These are phyloP conservation scores for Pleurotus ostreatus DNA, from an alignment of 768 basidiomycete genomes.

Conservation along the genomic window DNA sequence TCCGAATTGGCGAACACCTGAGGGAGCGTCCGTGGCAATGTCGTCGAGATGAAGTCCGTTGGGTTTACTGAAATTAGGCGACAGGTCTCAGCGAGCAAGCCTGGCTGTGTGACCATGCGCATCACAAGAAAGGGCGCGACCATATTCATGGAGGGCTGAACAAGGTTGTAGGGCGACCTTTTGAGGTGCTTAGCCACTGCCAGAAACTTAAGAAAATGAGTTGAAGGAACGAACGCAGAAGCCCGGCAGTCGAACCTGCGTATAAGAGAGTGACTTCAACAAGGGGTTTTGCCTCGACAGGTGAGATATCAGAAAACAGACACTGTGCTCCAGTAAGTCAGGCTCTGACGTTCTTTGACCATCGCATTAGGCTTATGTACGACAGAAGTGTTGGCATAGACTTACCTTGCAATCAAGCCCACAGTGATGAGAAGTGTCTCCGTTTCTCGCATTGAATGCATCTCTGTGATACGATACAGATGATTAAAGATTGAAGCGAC, in stretches of 20 bases:
- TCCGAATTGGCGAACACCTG: constrained; percentile 63
- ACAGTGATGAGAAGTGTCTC: constrained; percentile 65
- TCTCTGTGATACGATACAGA: constrained; percentile 46
- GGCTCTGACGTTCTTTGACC: constrained; percentile 37
- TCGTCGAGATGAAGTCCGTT: constrained; percentile 59
- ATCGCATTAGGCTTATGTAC: not conserved
- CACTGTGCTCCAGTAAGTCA: constrained; percentile 52
- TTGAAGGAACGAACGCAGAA: constrained; percentile 3
- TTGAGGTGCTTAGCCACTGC: constrained; percentile 52
- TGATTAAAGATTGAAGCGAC: constrained; percentile 30
- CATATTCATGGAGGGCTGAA: constrained; percentile 65
- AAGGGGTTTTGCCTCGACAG: constrained; percentile 66
- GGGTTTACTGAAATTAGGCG: constrained; percentile 59
- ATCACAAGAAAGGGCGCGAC: constrained; percentile 64
- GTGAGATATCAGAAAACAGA: constrained; percentile 62
- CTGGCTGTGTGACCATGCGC: constrained; percentile 54
- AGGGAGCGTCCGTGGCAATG: constrained; percentile 64
- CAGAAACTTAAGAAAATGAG: constrained; percentile 35
- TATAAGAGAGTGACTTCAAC: constrained; percentile 62
- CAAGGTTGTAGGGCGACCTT: constrained; percentile 60
- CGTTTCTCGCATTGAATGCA: constrained; percentile 40
- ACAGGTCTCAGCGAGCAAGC: constrained; percentile 59
- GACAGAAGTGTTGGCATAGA: not conserved
- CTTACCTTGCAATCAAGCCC: constrained; percentile 51
- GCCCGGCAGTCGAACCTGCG: constrained; percentile 45